These are phyloP conservation scores for Pleurotus tuoliensis DNA, from an alignment of 768 basidiomycete species.

Conservation along the genomic window DNA sequence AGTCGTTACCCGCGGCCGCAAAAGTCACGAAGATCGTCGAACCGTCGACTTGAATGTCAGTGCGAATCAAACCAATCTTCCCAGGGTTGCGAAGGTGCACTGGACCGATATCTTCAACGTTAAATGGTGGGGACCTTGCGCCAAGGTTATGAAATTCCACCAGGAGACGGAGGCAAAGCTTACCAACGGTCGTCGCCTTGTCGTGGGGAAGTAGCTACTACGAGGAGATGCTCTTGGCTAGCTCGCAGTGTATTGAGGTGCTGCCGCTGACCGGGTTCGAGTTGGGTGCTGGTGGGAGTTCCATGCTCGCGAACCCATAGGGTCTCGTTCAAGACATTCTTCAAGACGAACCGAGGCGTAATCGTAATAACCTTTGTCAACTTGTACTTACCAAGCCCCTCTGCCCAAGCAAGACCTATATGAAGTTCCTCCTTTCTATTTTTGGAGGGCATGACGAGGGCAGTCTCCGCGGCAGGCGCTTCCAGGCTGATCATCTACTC, in stretches of 20 bases:
- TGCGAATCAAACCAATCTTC: constrained; percentile 55
- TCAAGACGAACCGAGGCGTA: constrained; percentile 85
- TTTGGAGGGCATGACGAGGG: constrained; percentile 65
- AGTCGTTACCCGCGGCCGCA: constrained; percentile 58
- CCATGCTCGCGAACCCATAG: constrained; percentile 88
- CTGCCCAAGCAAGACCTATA: constrained; percentile 86
- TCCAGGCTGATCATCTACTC: constrained; percentile 80
- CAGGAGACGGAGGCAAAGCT: constrained; percentile 9
- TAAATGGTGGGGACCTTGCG: constrained; percentile 86
- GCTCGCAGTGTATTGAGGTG: constrained; percentile 65
- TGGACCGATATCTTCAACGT: constrained; percentile 85
- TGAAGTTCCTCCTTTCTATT: constrained; percentile 69
- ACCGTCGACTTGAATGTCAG: constrained; percentile 79
- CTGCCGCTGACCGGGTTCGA: constrained; percentile 66
- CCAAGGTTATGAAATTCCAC: constrained; percentile 6
- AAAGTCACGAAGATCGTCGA: constrained; percentile 88
- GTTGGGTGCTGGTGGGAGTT: constrained; percentile 51
- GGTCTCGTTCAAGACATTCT: constrained; percentile 67
- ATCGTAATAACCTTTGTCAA: constrained; percentile 91
- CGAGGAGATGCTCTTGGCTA: constrained; percentile 71
- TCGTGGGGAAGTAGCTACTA: constrained; percentile 81
- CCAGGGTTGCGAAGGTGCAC: constrained; percentile 57
- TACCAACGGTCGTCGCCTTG: constrained; percentile 71
- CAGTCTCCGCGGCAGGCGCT: constrained; percentile 87
- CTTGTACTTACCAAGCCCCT: constrained; percentile 97